Evolutionary conservation across 78 protist species (phyloP), one percentile per base, ranked within the genome.

Genomic region (Cavenderia fasciculata): DNA sequence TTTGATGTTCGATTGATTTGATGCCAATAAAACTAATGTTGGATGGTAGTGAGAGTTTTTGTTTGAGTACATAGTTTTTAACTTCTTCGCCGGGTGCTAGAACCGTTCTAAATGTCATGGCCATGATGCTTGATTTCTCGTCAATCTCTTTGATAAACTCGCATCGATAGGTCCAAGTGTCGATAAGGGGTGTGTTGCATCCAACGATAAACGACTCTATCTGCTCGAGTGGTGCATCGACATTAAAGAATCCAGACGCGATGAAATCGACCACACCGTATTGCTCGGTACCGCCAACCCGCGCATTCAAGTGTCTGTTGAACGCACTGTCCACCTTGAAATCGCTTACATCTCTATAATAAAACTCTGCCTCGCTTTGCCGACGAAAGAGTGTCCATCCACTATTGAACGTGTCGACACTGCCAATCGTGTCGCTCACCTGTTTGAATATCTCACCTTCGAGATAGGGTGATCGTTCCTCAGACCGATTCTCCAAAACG

Each of bases 1-100:
- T 16, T 38, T 51, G 66, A 14, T 10, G 34, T 0, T 40, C 51
- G 5, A 75, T 11, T 61, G 88, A 79, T 21, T 59, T 25, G 51
- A 38, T 66, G 4, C 88, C 88, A 65, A 79, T 54, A 29, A 52
- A 79, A 34, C 21, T 63, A 5, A 63, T 49, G 71, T 73, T 73
- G 12, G 27, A 41, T 63, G 74, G 88, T 2, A 79, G 23, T 18
- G 40, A 5, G 4, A 51, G 23, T 2, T 41, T 10, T 43, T 79
- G 88, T 41, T 79, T 79, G 7, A 79, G 33, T 7, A 79, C 8
- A 7, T 29, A 29, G 3, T 44, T 34, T 0, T 25, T 2, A 19
- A 41, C 23, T 34, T 47, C 65, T 34, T 29, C 33, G 46, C 21
- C 27, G 44, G 88, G 78, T 8, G 16, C 23, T 1, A 66, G 36